Evolutionary conservation across 1,284 basidiomycete species (phyloP).

Genomic region (Grifola frondosa): DNA sequence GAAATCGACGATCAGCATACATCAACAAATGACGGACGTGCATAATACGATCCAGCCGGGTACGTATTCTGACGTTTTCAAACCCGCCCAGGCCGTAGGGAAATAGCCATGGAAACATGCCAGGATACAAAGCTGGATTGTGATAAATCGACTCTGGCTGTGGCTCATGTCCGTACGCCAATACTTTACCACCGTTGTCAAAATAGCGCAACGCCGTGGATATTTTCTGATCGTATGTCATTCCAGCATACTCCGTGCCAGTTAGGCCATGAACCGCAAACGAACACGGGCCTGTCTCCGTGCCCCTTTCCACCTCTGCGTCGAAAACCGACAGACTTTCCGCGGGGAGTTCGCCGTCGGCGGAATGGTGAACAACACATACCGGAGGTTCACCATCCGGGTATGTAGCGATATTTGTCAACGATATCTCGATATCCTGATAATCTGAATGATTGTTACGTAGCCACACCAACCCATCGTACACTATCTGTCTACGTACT

Average conservation of each 20-base stretch:
- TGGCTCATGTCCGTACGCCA: conserved; percentile 19
- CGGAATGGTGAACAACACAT: conserved; percentile 21
- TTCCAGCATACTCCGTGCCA: conserved; percentile 19
- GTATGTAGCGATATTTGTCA: conserved; percentile 25
- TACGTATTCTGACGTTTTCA: conserved; percentile 14
- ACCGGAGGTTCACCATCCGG: conserved; percentile 13
- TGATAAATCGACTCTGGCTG: conserved; percentile 24
- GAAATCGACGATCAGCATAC: neutral
- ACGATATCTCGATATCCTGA: conserved; percentile 23
- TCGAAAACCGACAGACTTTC: no score
- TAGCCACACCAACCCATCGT: conserved; percentile 30
- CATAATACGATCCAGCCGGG: no score
- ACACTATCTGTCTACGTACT: conserved; percentile 16
- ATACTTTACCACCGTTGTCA: conserved; percentile 6
- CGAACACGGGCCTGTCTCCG: no score
- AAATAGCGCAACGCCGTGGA: conserved; percentile 21
- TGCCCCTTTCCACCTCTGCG: no score
- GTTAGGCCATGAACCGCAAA: conserved; percentile 38
- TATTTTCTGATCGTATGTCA: conserved; percentile 8
- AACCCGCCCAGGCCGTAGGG: conserved; percentile 29
- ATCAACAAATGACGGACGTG: no score
- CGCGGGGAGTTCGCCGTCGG: no score
- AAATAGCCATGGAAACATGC: conserved; percentile 33
- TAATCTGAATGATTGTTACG: conserved; percentile 32
- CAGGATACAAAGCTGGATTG: conserved; percentile 27